Percentiles rank a stretch among this genome's conserved stretches.
Conservation (phyloP, 495 filamentous ascomycete species). For the Penicillium pancosmium region DNA sequence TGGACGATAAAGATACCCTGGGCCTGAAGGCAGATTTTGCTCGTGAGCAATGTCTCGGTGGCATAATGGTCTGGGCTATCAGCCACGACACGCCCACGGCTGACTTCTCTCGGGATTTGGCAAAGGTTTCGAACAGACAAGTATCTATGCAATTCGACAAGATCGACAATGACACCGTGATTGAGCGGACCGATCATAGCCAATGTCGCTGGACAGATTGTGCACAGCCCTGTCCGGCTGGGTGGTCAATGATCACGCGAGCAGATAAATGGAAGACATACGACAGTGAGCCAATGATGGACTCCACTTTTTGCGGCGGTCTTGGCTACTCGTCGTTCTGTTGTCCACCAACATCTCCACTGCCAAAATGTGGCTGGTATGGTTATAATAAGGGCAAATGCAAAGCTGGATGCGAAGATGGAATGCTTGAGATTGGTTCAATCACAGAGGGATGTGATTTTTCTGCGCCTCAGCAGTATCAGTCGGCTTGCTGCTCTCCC, state of each 20-base stretch:
- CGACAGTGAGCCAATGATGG: conserved; percentile 9
- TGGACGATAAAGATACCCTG: conserved; percentile 45
- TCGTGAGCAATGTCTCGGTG: conserved; percentile 39
- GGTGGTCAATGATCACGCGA: conserved; percentile 8
- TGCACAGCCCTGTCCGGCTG: conserved; percentile 5
- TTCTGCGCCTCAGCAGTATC: too few species aligned
- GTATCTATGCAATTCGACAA: not conserved
- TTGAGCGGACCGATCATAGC: conserved; percentile 4
- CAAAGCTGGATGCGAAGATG: conserved; percentile 5
- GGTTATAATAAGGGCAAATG: conserved; percentile 13
- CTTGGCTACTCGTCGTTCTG: conserved; percentile 7
- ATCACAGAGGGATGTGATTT: too few species aligned
- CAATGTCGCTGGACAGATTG: conserved; percentile 15
- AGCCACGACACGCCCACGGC: conserved; percentile 2
- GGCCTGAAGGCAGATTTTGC: conserved; percentile 45
- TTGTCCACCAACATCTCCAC: conserved; percentile 7
- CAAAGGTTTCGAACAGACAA: not conserved
- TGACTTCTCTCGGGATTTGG: not conserved
- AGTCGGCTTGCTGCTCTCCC: too few species aligned
- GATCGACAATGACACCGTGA: not conserved
- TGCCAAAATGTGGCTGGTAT: conserved; percentile 16
- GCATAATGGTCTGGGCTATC: conserved; percentile 47
- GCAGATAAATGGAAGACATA: not conserved
- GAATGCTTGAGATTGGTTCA: conserved; percentile 8
- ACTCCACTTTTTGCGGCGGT: conserved; percentile 3